Conservation (phyloP, 306 rosid species). For the Prunus campanulata region DNA sequence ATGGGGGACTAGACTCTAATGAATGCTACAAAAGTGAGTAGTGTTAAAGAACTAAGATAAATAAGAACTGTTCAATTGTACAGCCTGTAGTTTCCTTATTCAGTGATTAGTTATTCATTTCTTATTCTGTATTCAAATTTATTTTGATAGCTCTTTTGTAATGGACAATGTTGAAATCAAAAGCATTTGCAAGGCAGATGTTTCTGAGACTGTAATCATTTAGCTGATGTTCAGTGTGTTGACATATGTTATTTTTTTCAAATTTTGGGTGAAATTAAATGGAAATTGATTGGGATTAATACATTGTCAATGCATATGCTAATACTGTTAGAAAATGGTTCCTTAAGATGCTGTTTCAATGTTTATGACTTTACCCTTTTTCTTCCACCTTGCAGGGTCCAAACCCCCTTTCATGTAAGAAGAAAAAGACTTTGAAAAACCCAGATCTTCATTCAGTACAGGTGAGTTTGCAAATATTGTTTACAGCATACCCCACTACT, state of each 20-base stretch:
- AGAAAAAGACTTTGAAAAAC: slow-evolving; percentile 53
- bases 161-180: not conserved
- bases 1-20: not conserved
- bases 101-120: not conserved
- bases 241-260: not conserved
- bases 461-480: slow-evolving; percentile 35
- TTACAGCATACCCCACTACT: not conserved
- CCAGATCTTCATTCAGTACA: slow-evolving; percentile 32
- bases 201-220: not conserved
- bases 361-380: slow-evolving; percentile 4
- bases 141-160: not conserved
- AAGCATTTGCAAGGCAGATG: not conserved
- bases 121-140: not conserved
- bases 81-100: not conserved
- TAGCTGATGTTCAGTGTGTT: not conserved
- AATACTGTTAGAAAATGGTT: not conserved
- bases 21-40: not conserved
- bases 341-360: not conserved
- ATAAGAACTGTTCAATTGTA: not conserved
- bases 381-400: slow-evolving; percentile 62
- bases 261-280: not conserved
- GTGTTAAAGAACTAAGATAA: not conserved
- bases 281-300: not conserved
- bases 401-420: slow-evolving; percentile 85
- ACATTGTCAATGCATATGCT: not conserved